phyloP scores from a whole-genome alignment of 495 filamentous ascomycete species.

The Penicillium coffeae region DNA sequence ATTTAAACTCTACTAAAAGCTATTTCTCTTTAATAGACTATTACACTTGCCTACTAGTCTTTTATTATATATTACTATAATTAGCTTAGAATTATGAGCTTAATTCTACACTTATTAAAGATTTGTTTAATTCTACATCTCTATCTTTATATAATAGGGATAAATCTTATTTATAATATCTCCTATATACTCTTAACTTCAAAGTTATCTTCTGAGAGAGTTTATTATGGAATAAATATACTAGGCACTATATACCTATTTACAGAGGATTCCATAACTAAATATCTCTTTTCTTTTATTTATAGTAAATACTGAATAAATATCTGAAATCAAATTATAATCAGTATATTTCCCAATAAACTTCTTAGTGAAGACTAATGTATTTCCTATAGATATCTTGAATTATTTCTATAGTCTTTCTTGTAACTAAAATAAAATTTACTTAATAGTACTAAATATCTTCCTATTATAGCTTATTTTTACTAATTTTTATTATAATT shows the following conservation, averaged over 20 bases:
- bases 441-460: constrained; percentile 3
- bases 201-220: background rate
- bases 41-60: background rate
- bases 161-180: background rate
- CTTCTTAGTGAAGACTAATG: background rate
- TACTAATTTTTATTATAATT: background rate
- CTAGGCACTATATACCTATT: constrained; percentile 6
- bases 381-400: background rate
- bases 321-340: background rate
- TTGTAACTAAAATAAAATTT: background rate
- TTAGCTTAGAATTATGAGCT: background rate
- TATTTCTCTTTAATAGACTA: background rate
- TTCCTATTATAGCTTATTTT: background rate
- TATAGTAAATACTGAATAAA: background rate
- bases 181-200: background rate
- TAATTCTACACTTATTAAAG: background rate
- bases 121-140: background rate
- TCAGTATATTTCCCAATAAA: background rate
- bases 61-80: background rate
- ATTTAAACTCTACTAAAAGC: background rate
- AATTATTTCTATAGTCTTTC: background rate
- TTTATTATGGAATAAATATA: constrained; percentile 6
- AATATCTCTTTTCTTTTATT: constrained; percentile 17
- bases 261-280: constrained; percentile 11
- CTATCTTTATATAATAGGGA: background rate